Base-by-base conservation (phyloP, 345 rosid species). In the Ceriops zippeliana region DNA sequence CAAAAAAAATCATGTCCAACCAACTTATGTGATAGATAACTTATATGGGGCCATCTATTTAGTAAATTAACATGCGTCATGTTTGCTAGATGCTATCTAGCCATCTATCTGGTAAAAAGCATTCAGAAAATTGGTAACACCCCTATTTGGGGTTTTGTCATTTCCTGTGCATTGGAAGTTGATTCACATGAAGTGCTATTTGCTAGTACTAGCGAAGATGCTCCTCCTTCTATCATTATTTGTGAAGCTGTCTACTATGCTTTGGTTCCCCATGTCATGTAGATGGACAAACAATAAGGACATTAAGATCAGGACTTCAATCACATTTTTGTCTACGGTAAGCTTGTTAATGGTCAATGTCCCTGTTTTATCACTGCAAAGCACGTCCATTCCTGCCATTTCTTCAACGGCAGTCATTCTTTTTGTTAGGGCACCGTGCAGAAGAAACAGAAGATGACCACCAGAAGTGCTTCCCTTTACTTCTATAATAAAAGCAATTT, bases 351-450 rank as follows among this genome's bases (percentile, higher is more conserved):
- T 80, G 6, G 82, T 81, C 53, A 78, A 35, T 26, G 80, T 81
- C 57, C 82, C 82, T 4, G 82, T 78, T 67, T 81, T 81, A 53
- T 81, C 85, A 61, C 82, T 78, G 80, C 85, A 78, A 24, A 81
- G 75, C 46, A 81, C 77, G 62, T 81, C 82, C 84, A 81, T 78
- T 53, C 82, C 84, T 20, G 82, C 84, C 82, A 81, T 78, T 73
- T 81, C 83, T 62, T 82, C 85, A 37, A 82, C 79, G 5, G 85
- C 85, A 0, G 83, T 82, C 85, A 76, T 79, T 72, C 83, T 74
- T 69, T 79, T 76, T 7, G 85, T 82, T 59, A 76, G 76, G 38
- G 81, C 81, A 22, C 83, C 81, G 73, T 79, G 73, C 64, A 66
- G 27, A 49, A 59, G 37, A 56, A 7, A 46, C 2, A 4, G 70